These are phyloP conservation scores for Aschersonia sp. DNA, from an alignment of 2,329 filamentous ascomycete species.

Conservation along the genomic window DNA sequence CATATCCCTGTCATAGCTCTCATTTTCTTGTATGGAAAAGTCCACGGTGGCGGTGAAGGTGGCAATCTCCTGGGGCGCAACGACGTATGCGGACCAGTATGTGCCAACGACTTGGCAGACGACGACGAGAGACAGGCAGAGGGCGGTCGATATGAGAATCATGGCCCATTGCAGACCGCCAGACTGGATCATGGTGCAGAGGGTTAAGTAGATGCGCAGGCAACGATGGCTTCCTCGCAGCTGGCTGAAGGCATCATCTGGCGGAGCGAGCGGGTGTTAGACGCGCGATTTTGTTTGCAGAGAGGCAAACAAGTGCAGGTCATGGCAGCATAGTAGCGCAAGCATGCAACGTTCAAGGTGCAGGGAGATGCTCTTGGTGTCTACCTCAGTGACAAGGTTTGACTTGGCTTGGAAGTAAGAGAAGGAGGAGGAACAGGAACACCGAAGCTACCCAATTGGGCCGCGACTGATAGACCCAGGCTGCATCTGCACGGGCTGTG, in stretches of 20 bases:
- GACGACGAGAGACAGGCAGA: conserved; percentile 40
- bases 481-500: not conserved
- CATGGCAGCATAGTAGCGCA: too few species aligned
- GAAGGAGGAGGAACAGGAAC: conserved; percentile 1
- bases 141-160: conserved; percentile 42
- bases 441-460: conserved; percentile 4
- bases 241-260: conserved; percentile 5
- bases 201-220: conserved; percentile 7
- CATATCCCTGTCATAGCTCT: conserved; percentile 47
- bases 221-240: conserved; percentile 4
- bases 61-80: conserved; percentile 41
- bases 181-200: conserved; percentile 30
- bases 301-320: not conserved
- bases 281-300: not conserved
- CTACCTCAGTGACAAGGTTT: too few species aligned
- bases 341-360: too few species aligned
- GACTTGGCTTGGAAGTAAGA: too few species aligned
- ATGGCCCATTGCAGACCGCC: conserved; percentile 40
- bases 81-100: conserved; percentile 40
- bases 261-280: not conserved
- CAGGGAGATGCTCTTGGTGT: too few species aligned
- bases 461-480: not conserved
- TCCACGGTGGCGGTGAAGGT: conserved; percentile 46
- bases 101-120: conserved; percentile 34
- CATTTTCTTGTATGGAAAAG: conserved; percentile 48